Percentiles rank a stretch among this genome's conserved stretches.
phyloP scores from a whole-genome alignment of 2,329 filamentous ascomycete species.

The Colletotrichum acutatum region DNA sequence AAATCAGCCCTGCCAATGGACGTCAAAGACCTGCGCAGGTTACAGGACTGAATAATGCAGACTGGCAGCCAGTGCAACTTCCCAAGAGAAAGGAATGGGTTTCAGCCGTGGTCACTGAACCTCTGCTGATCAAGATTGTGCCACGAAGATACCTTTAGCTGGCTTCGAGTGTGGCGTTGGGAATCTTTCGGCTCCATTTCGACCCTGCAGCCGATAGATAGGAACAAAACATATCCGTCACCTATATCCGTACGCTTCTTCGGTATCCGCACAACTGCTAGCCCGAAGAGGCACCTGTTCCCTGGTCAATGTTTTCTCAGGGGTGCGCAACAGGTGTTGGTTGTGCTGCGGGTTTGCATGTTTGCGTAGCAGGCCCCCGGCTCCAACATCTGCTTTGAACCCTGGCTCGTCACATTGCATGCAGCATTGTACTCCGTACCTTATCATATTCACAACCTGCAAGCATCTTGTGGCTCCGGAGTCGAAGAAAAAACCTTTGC shows the following conservation, averaged over 20 bases:
- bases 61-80: constrained; percentile 37
- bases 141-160: not conserved
- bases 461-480: not conserved
- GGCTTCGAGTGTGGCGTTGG: no score
- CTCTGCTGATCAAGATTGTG: not conserved
- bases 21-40: not conserved
- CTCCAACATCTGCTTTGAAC: not conserved
- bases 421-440: not conserved
- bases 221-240: no score
- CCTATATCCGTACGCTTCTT: no score
- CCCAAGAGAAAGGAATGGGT: constrained; percentile 40
- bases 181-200: no score
- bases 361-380: not conserved
- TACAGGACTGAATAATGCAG: not conserved
- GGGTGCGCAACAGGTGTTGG: not conserved
- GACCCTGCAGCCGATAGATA: no score
- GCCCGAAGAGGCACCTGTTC: no score
- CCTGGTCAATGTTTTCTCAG: not conserved
- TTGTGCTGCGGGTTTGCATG: not conserved
- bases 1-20: not conserved
- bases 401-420: not conserved
- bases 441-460: not conserved
- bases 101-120: constrained; percentile 31
- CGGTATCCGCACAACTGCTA: no score
- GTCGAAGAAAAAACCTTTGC: not conserved